These are phyloP conservation scores for Tirmania nivea DNA, from an alignment of 495 filamentous ascomycete genomes.

Conservation along the genomic window DNA sequence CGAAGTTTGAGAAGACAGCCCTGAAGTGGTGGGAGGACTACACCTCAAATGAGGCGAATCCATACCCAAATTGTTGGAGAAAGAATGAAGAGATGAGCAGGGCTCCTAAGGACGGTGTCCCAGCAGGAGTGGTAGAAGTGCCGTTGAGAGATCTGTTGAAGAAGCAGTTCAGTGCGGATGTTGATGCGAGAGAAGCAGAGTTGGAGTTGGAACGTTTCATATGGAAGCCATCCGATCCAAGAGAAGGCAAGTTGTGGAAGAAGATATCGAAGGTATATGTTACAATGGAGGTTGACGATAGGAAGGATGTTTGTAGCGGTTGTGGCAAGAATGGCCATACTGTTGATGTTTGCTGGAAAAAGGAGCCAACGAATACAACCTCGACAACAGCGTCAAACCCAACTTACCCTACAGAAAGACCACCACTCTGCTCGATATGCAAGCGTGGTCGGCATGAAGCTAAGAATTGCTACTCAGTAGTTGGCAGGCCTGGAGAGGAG, in stretches of 20 bases:
- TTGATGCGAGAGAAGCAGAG: neutral
- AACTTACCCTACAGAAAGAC: neutral
- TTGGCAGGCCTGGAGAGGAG: neutral
- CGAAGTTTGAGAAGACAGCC: neutral
- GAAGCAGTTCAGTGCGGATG: neutral
- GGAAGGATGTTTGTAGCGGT: neutral
- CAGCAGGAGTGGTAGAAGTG: neutral
- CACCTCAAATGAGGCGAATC: neutral
- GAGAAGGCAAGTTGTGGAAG: neutral
- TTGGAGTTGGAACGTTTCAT: neutral
- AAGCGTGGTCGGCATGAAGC: neutral
- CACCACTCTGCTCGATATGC: neutral
- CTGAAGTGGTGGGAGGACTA: neutral
- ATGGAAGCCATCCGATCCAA: neutral
- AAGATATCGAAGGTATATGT: neutral
- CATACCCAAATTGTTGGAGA: neutral
- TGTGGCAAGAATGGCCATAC: neutral
- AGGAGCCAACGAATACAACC: neutral
- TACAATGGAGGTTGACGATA: neutral
- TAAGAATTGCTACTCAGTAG: neutral
- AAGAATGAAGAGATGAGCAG: neutral
- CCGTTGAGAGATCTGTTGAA: neutral
- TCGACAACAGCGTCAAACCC: neutral
- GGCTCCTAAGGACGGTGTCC: neutral
- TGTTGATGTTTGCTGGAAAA: neutral